Base-by-base conservation (phyloP, 768 basidiomycete species). In the Suillus cothurnatus region DNA sequence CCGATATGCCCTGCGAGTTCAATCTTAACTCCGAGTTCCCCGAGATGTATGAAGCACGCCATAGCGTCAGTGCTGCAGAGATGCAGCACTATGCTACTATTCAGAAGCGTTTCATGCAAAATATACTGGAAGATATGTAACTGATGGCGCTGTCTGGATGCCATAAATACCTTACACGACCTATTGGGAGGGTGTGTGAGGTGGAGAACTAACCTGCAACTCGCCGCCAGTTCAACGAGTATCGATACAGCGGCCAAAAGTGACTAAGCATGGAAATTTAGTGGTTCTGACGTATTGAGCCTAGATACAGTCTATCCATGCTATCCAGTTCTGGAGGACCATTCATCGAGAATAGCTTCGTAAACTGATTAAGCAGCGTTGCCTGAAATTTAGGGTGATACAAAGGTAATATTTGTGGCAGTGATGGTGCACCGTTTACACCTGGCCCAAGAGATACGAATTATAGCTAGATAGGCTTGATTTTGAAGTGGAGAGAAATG, bases 401-500 rank as follows among this genome's bases (percentile, higher is more conserved):
- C 58, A 59, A 59, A 31, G 26, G 12, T 43, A 59, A 28, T 21
- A 41, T 59, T 59, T 14, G 6, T 14, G 26, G 53, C 41, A 6
- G 1, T 58, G 57, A 11, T 38, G 39, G 26, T 17, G 57, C 26
- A 11, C 17, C 36, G 26, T 57, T 38, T 57, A 11, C 26, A 21
- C 41, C 39, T 41, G 39, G 39, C 38, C 26, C 58, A 59, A 28
- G 39, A 59, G 8, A 41, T 59, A 59, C 39, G 39, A 58, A 36
- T 59, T 59, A 6, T 36, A 39, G 41, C 80, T 88, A 95, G 71
- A 95, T 98, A 19, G 97, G 97, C 85, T 99, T 99, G 85, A 99
- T 99, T 82, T 99, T 99, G 91, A 99, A 99, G 84, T 99, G 97
- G 43, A 99, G 87, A 3, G 95, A 94, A 76, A 99, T 99, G 67